Base-by-base conservation (phyloP, 129 eudicot genomes). In the Arctium minus region DNA sequence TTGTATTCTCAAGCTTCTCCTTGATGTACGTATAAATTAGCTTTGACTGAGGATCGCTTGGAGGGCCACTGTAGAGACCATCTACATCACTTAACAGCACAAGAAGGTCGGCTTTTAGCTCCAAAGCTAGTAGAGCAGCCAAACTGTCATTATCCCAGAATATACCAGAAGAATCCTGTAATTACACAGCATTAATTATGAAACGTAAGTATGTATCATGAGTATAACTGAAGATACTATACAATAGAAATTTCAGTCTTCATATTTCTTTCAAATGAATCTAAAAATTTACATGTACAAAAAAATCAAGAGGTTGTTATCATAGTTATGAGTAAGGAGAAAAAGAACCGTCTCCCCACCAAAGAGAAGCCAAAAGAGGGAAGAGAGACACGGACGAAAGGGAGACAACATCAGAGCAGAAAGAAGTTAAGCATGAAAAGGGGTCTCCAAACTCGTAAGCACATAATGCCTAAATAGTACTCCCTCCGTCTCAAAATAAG, bases 81-180 rank as follows among this genome's bases (percentile, higher is more conserved):
- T 95, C 98, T 48, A 95, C 97, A 67, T 93, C 97, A 88, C 98
- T 93, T 84, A 93, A 90, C 84, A 93, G 83, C 79, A 95, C 88
- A 76, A 95, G 93, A 71, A 95, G 98, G 77, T 95, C 98, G n/a
- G 97, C 98, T 89, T 95, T 95, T 17, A 95, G 89, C 87, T 95
- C 98, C 91, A 94, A 83, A 29, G 97, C 98, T 64, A 94, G 86
- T 30, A 94, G 80, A 72, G 98, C 98, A 39, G 98, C 93, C 85
- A 94, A 88, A 72, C 98, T 94, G 88, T 94, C 98, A 73, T 95
- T 95, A 88, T 95, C 98, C 98, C 98, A 95, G 82, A 95, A 95
- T 30, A 95, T 95, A 70, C 98, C 98, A 72, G 97, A 94, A 65
- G 98, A 89, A 81, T 94, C 98, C 98, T 94, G 64, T 38, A 79